These are phyloP conservation scores for Eremothecium cymbalariae DNA, from an alignment of 1,139 yeast genomes.

Conservation along the genomic window DNA sequence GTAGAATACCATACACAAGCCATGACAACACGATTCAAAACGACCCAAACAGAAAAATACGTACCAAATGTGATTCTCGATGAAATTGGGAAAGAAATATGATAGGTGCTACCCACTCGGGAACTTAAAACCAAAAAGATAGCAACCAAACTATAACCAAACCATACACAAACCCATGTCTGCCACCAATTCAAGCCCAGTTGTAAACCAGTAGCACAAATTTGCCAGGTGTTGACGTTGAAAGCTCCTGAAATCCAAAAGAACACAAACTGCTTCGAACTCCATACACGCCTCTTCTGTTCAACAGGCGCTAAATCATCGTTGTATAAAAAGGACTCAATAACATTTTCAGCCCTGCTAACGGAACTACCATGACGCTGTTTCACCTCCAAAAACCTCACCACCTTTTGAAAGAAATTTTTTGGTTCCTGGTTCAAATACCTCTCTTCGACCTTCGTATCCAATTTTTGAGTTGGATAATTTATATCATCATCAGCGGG, in stretches of 20 bases:
- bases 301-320: conserved; percentile 67
- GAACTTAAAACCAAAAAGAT: conserved; percentile 55
- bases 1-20: conserved; percentile 81
- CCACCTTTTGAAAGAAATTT: conserved; percentile 8
- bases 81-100: conserved; percentile 69
- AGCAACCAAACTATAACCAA: conserved; percentile 58
- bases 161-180: conserved; percentile 78
- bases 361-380: conserved; percentile 10
- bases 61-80: conserved; percentile 68
- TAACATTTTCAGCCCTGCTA: conserved; percentile 12
- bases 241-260: conserved; percentile 85
- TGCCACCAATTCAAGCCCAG: conserved; percentile 83
- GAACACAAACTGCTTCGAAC: conserved; percentile 67
- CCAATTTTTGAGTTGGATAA: too few species aligned
- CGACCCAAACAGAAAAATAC: conserved; percentile 73
- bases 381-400: conserved; percentile 19
- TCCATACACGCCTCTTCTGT: conserved; percentile 58
- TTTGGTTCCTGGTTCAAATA: conserved; percentile 3
- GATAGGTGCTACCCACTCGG: conserved; percentile 66
- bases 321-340: conserved; percentile 56
- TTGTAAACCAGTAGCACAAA: conserved; percentile 72
- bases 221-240: conserved; percentile 84
- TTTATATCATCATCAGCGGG: too few species aligned
- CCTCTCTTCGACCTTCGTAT: too few species aligned
- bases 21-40: conserved; percentile 71